Base-by-base conservation (phyloP, 306 rosid species). In the Glycine latifolia region DNA sequence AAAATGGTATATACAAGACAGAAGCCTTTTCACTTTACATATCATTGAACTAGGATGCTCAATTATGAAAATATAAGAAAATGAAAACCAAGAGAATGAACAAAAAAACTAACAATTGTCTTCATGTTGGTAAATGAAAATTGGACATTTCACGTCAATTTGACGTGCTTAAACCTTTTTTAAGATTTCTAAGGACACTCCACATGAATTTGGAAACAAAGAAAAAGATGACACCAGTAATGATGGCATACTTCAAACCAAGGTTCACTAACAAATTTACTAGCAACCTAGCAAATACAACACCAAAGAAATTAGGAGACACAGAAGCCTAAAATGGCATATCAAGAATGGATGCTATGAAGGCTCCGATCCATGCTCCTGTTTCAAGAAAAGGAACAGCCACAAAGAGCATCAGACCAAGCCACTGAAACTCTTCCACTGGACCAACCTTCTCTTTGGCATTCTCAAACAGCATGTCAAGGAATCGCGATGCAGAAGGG, bases 341-440 rank as follows among this genome's bases (percentile, higher is more conserved):
- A 44, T 95, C 99, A 62, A 95, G 93, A 74, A 95, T 83, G 17
- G 98, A 90, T 50, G 99, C 98, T 85, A 95, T 84, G 41, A 95
- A 48, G 71, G 99, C 97, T 44, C 98, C 96, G 1, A 94, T 77
- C 99, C 99, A 95, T 37, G 99, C 98, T 79, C 98, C 99, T 33
- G 98, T 95, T 67, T 98, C 98, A 0, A 97, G 99, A 84, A 95
- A 95, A 78, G 98, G 99, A 79, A 95, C 98, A 17, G 97, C 98
- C 55, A 95, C 99, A 80, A 95, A 95, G 77, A 93, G 79, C 97
- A 95, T 93, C 16, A 93, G 88, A 72, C 99, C 98, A 60, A 93
- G 20, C 20, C 20, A 20, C 20, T 20, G 20, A 20, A 20, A 20
- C 20, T 20, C 20, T 20, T 20, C 20, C 20, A 20, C 20, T 20